Evolutionary conservation across 805 yeast genomes (phyloP).

Genomic region (Metschnikowia aberdeeniae): DNA sequence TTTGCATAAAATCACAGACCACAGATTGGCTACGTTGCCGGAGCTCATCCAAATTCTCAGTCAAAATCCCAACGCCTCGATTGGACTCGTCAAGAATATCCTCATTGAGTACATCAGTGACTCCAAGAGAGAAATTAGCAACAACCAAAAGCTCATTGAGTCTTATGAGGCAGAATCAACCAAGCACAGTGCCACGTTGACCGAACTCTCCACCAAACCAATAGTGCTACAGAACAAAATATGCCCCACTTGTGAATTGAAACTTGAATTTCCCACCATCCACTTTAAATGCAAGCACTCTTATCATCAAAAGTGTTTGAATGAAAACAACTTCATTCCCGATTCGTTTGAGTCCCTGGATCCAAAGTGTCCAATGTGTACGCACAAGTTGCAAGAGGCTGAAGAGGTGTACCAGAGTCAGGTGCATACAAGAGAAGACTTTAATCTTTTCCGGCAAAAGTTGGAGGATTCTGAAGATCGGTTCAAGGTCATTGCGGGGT

Average conservation of each 20-base stretch:
- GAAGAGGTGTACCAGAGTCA: conserved; percentile 56
- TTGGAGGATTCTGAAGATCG: conserved; percentile 55
- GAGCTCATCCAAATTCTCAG: conserved; percentile 73
- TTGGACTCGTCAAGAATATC: conserved; percentile 69
- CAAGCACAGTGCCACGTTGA: conserved; percentile 50
- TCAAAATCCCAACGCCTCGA: conserved; percentile 55
- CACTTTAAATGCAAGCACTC: conserved; percentile 87
- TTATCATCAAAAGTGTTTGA: conserved; percentile 76
- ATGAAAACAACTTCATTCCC: conserved; percentile 38
- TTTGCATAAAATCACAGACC: conserved; percentile 48
- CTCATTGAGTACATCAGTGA: conserved; percentile 56
- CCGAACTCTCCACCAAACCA: conserved; percentile 43
- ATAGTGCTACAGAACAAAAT: conserved; percentile 55
- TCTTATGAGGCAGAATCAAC: conserved; percentile 67
- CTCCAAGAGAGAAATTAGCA: conserved; percentile 62
- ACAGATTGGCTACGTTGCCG: conserved; percentile 61
- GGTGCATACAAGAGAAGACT: conserved; percentile 55
- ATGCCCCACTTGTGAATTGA: conserved; percentile 62
- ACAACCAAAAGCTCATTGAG: conserved; percentile 60
- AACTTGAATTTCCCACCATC: conserved; percentile 71
- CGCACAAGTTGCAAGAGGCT: conserved; percentile 65
- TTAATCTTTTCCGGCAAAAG: conserved; percentile 58
- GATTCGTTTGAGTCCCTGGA: conserved; percentile 9
- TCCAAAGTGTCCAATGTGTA: conserved; percentile 66
- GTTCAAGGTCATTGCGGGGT: conserved; percentile 73